Percentiles rank a stretch among this genome's conserved stretches.
phyloP scores from a whole-genome alignment of 208 protist species.

The Trypanosoma platydactyli region DNA sequence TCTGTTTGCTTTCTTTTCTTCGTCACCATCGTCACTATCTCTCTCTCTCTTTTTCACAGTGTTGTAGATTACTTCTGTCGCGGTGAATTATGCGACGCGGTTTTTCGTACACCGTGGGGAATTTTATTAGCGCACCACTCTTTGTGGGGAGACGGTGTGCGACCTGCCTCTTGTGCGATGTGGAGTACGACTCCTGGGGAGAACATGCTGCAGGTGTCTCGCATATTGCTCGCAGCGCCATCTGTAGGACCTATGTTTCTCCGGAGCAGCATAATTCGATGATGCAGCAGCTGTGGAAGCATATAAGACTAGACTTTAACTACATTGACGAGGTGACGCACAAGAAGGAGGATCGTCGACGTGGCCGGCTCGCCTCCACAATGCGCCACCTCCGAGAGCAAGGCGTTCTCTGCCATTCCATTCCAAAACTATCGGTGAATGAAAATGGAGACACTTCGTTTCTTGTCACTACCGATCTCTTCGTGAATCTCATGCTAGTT shows the following conservation, averaged over 20 bases:
- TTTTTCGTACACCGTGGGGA: not conserved
- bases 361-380: slow-evolving; percentile 53
- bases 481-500: slow-evolving; percentile 49
- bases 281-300: slow-evolving; percentile 61
- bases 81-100: slow-evolving; percentile 1
- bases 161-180: slow-evolving; percentile 36
- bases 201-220: slow-evolving; percentile 33
- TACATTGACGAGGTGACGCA: slow-evolving; percentile 61
- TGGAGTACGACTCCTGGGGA: slow-evolving; percentile 38
- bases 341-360: slow-evolving; percentile 57
- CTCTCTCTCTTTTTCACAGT: slow-evolving; percentile 13
- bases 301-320: slow-evolving; percentile 72
- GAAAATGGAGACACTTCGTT: not conserved
- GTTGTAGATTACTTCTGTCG: not conserved
- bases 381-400: slow-evolving; percentile 53
- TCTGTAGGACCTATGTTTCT: slow-evolving; percentile 54
- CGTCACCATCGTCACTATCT: too few relatives aligned
- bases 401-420: slow-evolving; percentile 40
- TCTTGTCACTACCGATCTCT: slow-evolving; percentile 31
- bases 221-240: slow-evolving; percentile 56
- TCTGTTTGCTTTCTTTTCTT: slow-evolving; percentile 29
- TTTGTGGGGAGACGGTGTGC: not conserved
- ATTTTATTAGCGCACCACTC: not conserved
- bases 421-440: slow-evolving; percentile 29
- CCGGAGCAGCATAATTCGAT: slow-evolving; percentile 60